Conservation (phyloP, 257 asterid genomes). For the Ilex aquifolium region DNA sequence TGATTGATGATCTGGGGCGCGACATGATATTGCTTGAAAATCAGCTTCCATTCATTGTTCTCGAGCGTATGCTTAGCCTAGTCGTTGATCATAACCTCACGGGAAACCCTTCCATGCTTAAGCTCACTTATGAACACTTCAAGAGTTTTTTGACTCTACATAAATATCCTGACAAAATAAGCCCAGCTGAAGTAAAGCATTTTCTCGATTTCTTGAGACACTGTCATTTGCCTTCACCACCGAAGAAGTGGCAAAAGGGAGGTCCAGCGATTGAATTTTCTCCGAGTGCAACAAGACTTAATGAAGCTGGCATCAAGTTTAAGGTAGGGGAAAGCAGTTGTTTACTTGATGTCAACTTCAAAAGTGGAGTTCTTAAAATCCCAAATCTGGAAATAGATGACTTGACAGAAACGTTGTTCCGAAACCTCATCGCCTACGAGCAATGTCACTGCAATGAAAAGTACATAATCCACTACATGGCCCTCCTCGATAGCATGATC, state of each 20-base stretch:
- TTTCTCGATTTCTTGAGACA: too few relatives aligned
- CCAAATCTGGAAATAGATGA: constrained; percentile 4
- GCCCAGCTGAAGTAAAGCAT: too few relatives aligned
- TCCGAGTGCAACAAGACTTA: not conserved
- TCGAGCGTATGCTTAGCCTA: too few relatives aligned
- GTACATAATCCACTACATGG: constrained; percentile 5
- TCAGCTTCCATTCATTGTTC: too few relatives aligned
- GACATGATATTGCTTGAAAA: too few relatives aligned
- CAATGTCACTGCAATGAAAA: not conserved
- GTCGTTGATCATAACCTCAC: too few relatives aligned
- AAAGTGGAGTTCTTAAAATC: constrained; percentile 5
- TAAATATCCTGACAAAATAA: too few relatives aligned
- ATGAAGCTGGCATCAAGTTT: constrained; percentile 9
- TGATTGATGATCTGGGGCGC: too few relatives aligned
- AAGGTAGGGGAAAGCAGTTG: not conserved
- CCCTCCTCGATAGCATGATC: constrained; percentile 6
- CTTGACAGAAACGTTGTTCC: constrained; percentile 7
- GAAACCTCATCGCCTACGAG: constrained; percentile 13
- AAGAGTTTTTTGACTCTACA: too few relatives aligned
- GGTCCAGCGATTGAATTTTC: not conserved
- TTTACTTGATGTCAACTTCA: constrained; percentile 6
- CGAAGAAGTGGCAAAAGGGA: not conserved
- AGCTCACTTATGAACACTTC: too few relatives aligned
- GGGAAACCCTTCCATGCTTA: too few relatives aligned
- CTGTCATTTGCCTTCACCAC: too few relatives aligned